phyloP scores from a whole-genome alignment of 108 stramenopile species.

The Aurantiochytrium sp. region DNA sequence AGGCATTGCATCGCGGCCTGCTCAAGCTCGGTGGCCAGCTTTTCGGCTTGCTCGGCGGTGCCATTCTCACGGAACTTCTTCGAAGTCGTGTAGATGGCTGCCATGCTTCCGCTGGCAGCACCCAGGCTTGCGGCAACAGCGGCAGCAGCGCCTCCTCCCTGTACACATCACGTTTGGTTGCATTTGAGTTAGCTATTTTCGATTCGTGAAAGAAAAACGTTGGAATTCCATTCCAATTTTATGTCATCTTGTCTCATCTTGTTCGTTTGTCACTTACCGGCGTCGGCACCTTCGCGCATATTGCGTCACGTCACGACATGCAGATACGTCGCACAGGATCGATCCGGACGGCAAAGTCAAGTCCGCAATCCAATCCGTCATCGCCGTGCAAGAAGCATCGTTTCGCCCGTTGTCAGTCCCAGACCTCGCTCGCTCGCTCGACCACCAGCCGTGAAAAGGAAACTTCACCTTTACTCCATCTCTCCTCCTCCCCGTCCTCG shows the following conservation, averaged over 20 bases:
- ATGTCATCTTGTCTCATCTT: neutral
- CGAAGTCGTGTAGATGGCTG: neutral
- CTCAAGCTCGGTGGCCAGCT: neutral
- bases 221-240: neutral
- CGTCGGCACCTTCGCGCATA: neutral
- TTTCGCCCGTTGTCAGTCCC: no score
- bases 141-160: conserved; percentile 2
- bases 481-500: no score
- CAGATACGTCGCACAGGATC: neutral
- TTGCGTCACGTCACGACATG: neutral
- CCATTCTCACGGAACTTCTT: neutral
- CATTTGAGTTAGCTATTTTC: neutral
- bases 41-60: neutral
- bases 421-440: no score
- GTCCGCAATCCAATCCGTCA: neutral
- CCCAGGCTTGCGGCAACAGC: conserved; percentile 7
- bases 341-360: neutral
- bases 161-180: neutral
- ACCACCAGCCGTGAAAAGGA: no score
- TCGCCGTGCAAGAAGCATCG: no score
- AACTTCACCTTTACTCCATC: no score
- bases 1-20: neutral
- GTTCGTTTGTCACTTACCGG: neutral
- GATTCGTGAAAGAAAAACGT: neutral
- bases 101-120: neutral